Evolutionary conservation across 768 basidiomycete species (phyloP), one percentile per base, ranked within the genome.

Genomic region (Lyophyllum decastes): DNA sequence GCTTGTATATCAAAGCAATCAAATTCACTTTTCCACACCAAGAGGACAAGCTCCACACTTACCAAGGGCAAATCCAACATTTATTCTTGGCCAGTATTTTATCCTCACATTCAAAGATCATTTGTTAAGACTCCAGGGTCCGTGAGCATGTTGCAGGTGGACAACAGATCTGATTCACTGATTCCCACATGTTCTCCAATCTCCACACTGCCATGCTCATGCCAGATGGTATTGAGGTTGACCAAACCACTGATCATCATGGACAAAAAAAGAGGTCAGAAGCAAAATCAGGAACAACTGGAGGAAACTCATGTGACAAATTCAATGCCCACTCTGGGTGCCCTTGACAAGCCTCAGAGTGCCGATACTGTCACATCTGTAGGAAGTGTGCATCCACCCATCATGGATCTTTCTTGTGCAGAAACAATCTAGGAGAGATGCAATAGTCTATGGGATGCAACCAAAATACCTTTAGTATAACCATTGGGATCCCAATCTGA

Each of bases 121-220:
- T 76, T 54, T 19, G 61, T 4, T 73, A 60, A 49, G 70, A 77
- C 57, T 57, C 61, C 12, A 68, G 70, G 0, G 57, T 71, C 19
- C 50, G 69, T 4, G 56, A 58, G 0, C 12, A 52, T 12, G 66
- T 70, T 30, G 62, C 25, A 1, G 47, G 54, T 7, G 41, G 56
- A 27, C 54, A 56, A 16, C 12, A 48, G 14, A 50, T 65, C 4
- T 41, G 58, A 2, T 65, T 73, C 58, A 63, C 60, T 16, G 66
- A 73, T 43, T 12, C 14, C 16, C 6, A 58, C 27, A 4, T 30
- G 2, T 62, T 62, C 56, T 41, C n/a, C 1, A 26, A 30, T 7
- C 35, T 57, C 16, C 21, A 27, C 33, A 16, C 40, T 4, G 60
- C 64, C 2, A 59, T 61, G 21, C 47, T 63, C 48, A 43, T 55